Evolutionary conservation across 2,329 filamentous ascomycete genomes (phyloP), one percentile per base, ranked within the genome.

Genomic region (Microdochium bolleyi): DNA sequence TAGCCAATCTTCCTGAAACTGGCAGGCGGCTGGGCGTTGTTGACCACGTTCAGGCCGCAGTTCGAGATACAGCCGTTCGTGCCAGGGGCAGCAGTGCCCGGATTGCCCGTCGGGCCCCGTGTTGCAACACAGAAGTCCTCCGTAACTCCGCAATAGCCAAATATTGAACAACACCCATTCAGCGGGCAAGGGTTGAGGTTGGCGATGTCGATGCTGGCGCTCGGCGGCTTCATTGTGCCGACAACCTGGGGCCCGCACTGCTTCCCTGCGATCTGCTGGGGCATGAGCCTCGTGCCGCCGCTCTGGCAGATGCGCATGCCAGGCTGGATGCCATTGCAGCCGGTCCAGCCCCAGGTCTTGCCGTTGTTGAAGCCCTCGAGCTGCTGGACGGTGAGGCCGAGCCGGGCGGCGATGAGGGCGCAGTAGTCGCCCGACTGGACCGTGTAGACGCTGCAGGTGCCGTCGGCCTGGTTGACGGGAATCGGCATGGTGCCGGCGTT

Each of bases 131-230:
- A 60, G 49, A 64, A 73, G 16, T 67, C 61, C 0, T 51, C 13
- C 0, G 60, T 68, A 8, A 70, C 59, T 1, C 61, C 62, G 7
- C 61, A 65, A 11, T 60, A 54, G 53, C 63, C 44, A 61, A 63
- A 72, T 19, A 64, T 60, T 13, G 68, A 65, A 56, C 72, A 74
- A 57, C 71, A 73, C 1, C 64, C 68, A 24, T 73, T 72, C 0
- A 76, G 61, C 0, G 71, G 71, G 54, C 77, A 80, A 0, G 68
- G 71, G 54, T 78, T 80, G 5, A 79, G 59, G 9, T 62, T 57
- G 0, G 63, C 56, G 3, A 76, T 48, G 19, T 64, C 59, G 14
- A 58, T 66, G n/a, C 64, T 68, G 13, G 63, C 58, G 0, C 59
- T 16, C 0, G 73, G 69, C 11, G 58, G 49, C 10, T 57, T 49